These are phyloP conservation scores for Raphanus hybrid DNA, from an alignment of 441 rosid genomes.

Conservation along the genomic window DNA sequence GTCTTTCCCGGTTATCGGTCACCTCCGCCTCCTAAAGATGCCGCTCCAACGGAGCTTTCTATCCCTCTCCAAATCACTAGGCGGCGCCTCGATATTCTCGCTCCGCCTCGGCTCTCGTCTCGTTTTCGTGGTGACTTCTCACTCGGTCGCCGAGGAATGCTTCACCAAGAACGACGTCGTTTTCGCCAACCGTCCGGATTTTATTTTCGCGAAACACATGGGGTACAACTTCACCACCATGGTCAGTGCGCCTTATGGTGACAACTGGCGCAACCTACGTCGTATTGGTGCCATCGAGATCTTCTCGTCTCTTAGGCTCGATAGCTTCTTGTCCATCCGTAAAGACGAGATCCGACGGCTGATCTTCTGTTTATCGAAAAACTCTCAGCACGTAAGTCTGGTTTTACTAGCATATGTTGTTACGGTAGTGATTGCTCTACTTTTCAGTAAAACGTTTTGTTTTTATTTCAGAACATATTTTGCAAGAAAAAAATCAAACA, in stretches of 20 bases:
- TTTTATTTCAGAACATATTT: background rate
- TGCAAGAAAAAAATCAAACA: background rate
- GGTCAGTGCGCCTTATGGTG: conserved; percentile 25
- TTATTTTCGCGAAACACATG: conserved; percentile 14
- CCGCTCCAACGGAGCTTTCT: conserved; percentile 33
- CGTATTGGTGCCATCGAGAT: conserved; percentile 34
- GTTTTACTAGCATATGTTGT: background rate
- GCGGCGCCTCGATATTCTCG: conserved; percentile 15
- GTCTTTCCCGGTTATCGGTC: conserved; percentile 27
- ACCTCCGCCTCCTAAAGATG: conserved; percentile 33
- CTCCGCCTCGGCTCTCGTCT: conserved; percentile 28
- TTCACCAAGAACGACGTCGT: conserved; percentile 38
- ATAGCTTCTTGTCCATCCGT: conserved; percentile 18
- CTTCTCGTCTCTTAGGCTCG: conserved; percentile 31
- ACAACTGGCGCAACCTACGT: conserved; percentile 34
- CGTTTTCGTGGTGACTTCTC: conserved; percentile 27
- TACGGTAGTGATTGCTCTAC: background rate
- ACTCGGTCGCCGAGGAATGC: conserved; percentile 26
- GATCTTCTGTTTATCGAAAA: conserved; percentile 11
- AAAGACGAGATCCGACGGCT: conserved; percentile 36
- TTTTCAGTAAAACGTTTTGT: background rate
- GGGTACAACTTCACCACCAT: conserved; percentile 29
- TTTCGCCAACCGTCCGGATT: conserved; percentile 36
- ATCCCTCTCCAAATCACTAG: conserved; percentile 14
- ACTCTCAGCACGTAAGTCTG: conserved; percentile 23